phyloP scores from a whole-genome alignment of 139 green algal genomes.

The Microglena sp. region DNA sequence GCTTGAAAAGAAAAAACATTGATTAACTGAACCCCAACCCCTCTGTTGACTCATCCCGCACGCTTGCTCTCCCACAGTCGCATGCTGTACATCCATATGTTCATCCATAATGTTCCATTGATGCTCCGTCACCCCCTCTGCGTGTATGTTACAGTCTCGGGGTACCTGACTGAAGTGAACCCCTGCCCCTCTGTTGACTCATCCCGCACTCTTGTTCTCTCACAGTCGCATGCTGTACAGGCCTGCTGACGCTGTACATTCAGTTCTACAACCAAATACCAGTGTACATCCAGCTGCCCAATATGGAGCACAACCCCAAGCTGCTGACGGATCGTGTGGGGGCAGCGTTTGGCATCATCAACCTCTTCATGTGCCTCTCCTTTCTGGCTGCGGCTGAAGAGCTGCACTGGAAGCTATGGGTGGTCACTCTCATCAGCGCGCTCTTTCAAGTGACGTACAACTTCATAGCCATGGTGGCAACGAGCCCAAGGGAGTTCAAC shows the following conservation, averaged over 20 bases:
- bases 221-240: slow-evolving; percentile 15
- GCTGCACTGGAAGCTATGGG: slow-evolving; percentile 28
- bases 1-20: too few relatives aligned
- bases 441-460: slow-evolving; percentile 23
- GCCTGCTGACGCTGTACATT: slow-evolving; percentile 14
- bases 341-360: slow-evolving; percentile 14
- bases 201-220: too few relatives aligned
- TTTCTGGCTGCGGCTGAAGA: slow-evolving; percentile 29
- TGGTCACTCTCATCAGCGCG: slow-evolving; percentile 23
- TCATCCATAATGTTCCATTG: too few relatives aligned
- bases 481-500: too few relatives aligned
- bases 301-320: slow-evolving; percentile 7
- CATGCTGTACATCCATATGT: too few relatives aligned
- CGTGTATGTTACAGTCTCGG: too few relatives aligned
- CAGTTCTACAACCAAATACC: slow-evolving; percentile 13
- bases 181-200: too few relatives aligned
- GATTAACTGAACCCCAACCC: too few relatives aligned
- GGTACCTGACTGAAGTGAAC: too few relatives aligned
- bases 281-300: slow-evolving; percentile 14
- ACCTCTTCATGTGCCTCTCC: slow-evolving; percentile 23
- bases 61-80: too few relatives aligned
- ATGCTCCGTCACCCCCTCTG: too few relatives aligned
- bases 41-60: too few relatives aligned
- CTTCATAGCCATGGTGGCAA: slow-evolving; percentile 9
- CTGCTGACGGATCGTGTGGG: slow-evolving; percentile 21